Evolutionary conservation across 2,329 filamentous ascomycete species (phyloP).

Genomic region (Huntiella moniliformis): DNA sequence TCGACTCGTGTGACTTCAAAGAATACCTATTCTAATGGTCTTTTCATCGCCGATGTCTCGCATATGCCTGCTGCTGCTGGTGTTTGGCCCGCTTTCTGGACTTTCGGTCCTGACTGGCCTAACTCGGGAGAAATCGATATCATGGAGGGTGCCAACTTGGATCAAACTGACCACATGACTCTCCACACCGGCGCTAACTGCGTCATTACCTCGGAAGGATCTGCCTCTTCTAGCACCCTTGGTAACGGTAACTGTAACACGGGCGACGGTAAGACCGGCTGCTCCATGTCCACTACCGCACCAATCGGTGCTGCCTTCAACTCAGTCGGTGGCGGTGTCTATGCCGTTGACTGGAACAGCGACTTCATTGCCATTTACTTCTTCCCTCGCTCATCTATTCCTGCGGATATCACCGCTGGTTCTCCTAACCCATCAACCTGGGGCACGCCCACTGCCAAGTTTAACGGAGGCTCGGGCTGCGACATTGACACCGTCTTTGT

Average conservation of each 20-base stretch:
- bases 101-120: constrained; percentile 53
- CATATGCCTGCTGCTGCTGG: constrained; percentile 59
- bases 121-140: constrained; percentile 58
- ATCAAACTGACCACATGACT: constrained; percentile 40
- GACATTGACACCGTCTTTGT: constrained; percentile 52
- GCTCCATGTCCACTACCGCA: constrained; percentile 31
- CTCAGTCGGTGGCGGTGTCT: constrained; percentile 46
- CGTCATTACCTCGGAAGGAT: constrained; percentile 32
- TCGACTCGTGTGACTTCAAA: constrained; percentile 54
- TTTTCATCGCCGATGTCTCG: constrained; percentile 53
- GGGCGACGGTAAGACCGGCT: constrained; percentile 35
- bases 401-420: constrained; percentile 39
- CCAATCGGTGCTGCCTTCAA: constrained; percentile 58
- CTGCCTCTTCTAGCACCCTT: constrained; percentile 26
- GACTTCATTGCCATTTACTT: constrained; percentile 60
- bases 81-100: constrained; percentile 59
- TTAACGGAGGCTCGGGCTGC: constrained; percentile 47
- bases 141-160: constrained; percentile 55
- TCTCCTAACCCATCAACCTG: constrained; percentile 49
- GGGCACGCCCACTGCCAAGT: constrained; percentile 49
- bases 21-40: constrained; percentile 45
- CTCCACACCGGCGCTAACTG: constrained; percentile 49
- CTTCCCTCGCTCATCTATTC: constrained; percentile 51
- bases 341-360: constrained; percentile 59
- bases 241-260: constrained; percentile 38